Conservation (phyloP, 2,329 filamentous ascomycete genomes). For the Aspergillus sp. region DNA sequence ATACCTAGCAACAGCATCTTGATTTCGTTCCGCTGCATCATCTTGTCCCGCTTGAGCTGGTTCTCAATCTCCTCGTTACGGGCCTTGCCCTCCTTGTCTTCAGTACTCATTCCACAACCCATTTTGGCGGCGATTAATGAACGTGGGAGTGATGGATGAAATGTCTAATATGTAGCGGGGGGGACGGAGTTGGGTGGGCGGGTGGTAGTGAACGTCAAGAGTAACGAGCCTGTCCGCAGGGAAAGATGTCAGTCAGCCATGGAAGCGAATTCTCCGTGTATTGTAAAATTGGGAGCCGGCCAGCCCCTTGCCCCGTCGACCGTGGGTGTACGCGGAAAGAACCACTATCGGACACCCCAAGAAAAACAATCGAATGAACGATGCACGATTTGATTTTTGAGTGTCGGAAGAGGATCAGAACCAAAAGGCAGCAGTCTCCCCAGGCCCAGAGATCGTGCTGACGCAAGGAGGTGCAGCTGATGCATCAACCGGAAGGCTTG, state of each 20-base stretch:
- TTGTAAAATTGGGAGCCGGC: constrained; percentile 7
- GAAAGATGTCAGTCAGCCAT: constrained; percentile 12
- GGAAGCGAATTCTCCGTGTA: constrained; percentile 21
- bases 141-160: constrained; percentile 13
- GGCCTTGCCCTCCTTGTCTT: constrained; percentile 99
- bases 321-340: constrained; percentile 16
- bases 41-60: constrained; percentile 96
- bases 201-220: constrained; percentile 10
- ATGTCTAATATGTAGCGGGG: constrained; percentile 8
- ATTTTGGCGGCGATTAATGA: constrained; percentile 64
- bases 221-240: neutral
- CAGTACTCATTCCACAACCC: constrained; percentile 99
- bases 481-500: constrained; percentile 9
- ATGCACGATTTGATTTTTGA: neutral
- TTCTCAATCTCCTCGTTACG: constrained; percentile 99
- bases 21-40: constrained; percentile 99
- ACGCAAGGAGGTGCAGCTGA: constrained; percentile 23
- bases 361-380: constrained; percentile 13
- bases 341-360: constrained; percentile 1
- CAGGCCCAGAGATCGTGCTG: constrained; percentile 13
- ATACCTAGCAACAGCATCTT: constrained; percentile 98
- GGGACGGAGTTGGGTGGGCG: neutral
- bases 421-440: constrained; percentile 6
- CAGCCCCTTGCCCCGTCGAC: constrained; percentile 13
- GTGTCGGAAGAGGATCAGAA: neutral